phyloP scores from a whole-genome alignment of 225 moss, liverwort and hornwort species.

The Bryum argenteum region DNA sequence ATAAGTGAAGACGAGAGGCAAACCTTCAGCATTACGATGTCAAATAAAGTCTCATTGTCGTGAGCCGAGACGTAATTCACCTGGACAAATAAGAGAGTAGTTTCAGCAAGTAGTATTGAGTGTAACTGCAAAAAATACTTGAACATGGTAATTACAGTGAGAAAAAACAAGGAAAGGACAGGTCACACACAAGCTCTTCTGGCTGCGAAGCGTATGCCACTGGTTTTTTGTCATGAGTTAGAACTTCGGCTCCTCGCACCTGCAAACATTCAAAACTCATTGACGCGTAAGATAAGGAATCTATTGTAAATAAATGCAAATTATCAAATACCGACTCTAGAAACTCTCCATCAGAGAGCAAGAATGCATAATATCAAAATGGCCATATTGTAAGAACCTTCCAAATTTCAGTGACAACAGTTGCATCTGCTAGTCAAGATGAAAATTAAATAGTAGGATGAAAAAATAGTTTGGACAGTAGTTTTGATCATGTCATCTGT shows the following conservation, averaged over 20 bases:
- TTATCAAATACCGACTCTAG: conserved; percentile 2
- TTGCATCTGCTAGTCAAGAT: background rate
- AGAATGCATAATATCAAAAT: background rate
- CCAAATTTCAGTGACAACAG: background rate
- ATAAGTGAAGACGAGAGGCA: background rate
- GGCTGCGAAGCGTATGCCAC: conserved; percentile 88
- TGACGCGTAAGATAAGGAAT: background rate
- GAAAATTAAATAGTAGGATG: background rate
- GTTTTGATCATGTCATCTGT: no score
- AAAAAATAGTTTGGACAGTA: no score
- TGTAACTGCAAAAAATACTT: background rate
- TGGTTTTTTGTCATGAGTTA: conserved; percentile 82
- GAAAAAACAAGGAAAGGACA: background rate
- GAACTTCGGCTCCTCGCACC: conserved; percentile 82
- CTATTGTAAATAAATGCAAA: background rate
- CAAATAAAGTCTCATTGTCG: conserved; percentile 94
- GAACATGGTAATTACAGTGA: background rate
- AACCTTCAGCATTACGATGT: conserved; percentile 88
- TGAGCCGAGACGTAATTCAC: conserved; percentile 99
- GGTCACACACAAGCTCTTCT: conserved; percentile 66
- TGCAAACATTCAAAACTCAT: conserved; percentile 29
- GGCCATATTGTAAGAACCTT: background rate
- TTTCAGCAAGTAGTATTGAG: conserved; percentile 20
- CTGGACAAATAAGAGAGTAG: conserved; percentile 41
- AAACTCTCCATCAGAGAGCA: background rate